phyloP scores from a whole-genome alignment of 2,329 filamentous ascomycete species.

The Elsinoe batatas region DNA sequence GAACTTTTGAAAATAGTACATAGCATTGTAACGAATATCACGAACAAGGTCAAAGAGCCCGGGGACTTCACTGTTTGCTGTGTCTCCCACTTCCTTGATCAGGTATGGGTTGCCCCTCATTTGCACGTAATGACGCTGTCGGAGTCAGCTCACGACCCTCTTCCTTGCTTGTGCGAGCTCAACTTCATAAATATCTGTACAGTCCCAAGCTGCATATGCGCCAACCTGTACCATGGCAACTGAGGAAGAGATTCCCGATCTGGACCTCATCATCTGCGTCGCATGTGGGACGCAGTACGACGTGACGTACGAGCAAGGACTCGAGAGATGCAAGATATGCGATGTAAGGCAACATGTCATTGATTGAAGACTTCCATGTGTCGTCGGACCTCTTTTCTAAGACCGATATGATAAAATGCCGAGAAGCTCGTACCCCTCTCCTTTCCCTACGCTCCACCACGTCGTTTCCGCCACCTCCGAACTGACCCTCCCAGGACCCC shows the following conservation, averaged over 20 bases:
- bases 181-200: too few relatives aligned
- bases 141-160: too few relatives aligned
- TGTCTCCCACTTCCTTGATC: neutral
- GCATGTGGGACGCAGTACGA: constrained; percentile 64
- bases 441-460: too few relatives aligned
- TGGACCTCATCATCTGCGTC: constrained; percentile 49
- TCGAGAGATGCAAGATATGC: constrained; percentile 58
- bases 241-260: constrained; percentile 13
- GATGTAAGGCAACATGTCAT: constrained; percentile 44
- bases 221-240: neutral
- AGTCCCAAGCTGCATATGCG: too few relatives aligned
- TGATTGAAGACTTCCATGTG: neutral
- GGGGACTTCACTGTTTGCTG: neutral
- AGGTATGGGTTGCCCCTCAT: neutral
- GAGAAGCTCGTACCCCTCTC: too few relatives aligned
- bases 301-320: constrained; percentile 36
- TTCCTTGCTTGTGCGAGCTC: too few relatives aligned
- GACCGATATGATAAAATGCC: too few relatives aligned
- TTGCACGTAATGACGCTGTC: neutral
- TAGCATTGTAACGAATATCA: neutral
- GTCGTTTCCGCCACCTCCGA: neutral
- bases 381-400: too few relatives aligned
- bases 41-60: neutral
- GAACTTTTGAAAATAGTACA: neutral
- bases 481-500: constrained; percentile 38